Conservation (phyloP, 2,329 filamentous ascomycete genomes). For the Verticillium tricorpus region DNA sequence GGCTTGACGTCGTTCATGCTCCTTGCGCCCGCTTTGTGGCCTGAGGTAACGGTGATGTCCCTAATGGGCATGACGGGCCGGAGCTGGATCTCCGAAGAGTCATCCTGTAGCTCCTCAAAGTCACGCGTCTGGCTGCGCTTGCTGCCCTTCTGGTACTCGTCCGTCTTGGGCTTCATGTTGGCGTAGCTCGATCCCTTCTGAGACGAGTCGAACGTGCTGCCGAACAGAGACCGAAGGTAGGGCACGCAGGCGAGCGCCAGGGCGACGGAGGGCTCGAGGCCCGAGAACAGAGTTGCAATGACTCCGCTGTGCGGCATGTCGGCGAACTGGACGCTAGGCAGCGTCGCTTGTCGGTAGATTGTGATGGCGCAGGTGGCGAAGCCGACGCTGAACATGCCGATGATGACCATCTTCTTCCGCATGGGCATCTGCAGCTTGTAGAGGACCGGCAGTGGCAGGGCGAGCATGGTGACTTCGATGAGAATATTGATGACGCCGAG, state of each 20-base stretch:
- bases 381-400: constrained; percentile 24
- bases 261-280: background rate
- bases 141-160: background rate
- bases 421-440: constrained; percentile 21
- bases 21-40: background rate
- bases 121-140: background rate
- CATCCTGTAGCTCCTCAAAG: constrained; percentile 1
- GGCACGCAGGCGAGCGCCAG: constrained; percentile 1
- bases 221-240: background rate
- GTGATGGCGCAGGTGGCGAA: constrained; percentile 3
- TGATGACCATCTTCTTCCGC: constrained; percentile 24
- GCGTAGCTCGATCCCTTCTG: background rate
- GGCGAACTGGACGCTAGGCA: background rate
- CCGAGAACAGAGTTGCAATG: background rate
- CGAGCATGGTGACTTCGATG: constrained; percentile 24
- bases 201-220: background rate
- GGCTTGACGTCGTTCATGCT: background rate
- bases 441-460: constrained; percentile 26
- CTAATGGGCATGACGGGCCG: background rate
- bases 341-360: constrained; percentile 1
- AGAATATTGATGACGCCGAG: constrained; percentile 26
- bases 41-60: background rate
- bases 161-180: background rate
- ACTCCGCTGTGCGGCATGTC: constrained; percentile 2
- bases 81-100: constrained; percentile 1